Evolutionary conservation across 805 yeast species (phyloP).

Genomic region (Pichia cabralensis): DNA sequence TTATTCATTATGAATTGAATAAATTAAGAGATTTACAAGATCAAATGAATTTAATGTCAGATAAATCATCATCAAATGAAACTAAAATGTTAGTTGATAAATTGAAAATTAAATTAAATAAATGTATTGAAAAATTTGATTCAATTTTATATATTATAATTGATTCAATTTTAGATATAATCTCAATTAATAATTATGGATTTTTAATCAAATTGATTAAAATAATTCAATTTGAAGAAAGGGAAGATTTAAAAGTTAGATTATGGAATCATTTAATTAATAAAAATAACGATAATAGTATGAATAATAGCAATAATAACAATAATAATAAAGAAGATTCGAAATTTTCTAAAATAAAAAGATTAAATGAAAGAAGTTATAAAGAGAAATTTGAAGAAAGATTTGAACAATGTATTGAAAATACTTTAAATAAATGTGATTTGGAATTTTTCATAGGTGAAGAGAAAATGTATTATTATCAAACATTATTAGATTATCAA

Average conservation of each 20-base stretch:
- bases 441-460: constrained; percentile 47
- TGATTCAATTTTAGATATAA: constrained; percentile 52
- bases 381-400: constrained; percentile 48
- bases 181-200: constrained; percentile 57
- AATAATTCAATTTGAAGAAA: constrained; percentile 70
- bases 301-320: constrained; percentile 7
- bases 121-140: constrained; percentile 50
- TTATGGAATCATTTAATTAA: constrained; percentile 14
- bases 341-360: constrained; percentile 22
- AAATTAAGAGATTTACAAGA: constrained; percentile 72
- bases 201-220: constrained; percentile 65
- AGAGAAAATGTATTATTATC: constrained; percentile 67
- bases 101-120: constrained; percentile 40
- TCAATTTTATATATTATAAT: constrained; percentile 54
- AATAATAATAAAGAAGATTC: constrained; percentile 5
- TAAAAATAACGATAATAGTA: constrained; percentile 8
- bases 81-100: constrained; percentile 54
- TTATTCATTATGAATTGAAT: constrained; percentile 61
- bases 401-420: constrained; percentile 49
- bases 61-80: constrained; percentile 38
- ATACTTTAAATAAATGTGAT: constrained; percentile 49
- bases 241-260: constrained; percentile 55
- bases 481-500: constrained; percentile 61
- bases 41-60: constrained; percentile 50
- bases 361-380: constrained; percentile 47